Base-by-base conservation (phyloP, 495 filamentous ascomycete genomes). In the Xeromyces bisporus region DNA sequence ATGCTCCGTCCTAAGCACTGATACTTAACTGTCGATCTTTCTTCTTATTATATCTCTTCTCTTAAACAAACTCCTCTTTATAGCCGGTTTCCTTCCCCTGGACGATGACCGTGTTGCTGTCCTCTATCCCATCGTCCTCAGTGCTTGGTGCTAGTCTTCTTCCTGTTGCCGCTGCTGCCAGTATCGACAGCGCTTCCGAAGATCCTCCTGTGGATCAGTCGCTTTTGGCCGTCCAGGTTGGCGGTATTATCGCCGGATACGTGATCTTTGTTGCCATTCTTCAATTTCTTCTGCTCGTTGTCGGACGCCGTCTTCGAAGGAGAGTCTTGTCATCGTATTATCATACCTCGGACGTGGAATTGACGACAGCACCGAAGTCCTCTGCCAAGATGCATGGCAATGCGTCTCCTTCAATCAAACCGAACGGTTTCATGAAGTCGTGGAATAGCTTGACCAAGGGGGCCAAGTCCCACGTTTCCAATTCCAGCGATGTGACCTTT, bases 231-330 rank as follows among this genome's bases (percentile, higher is more conserved):
- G 67, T 69, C 15, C 71, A 89, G 51, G 73, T 89, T 45, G 77
- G 75, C 26, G 78, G 71, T 39, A 80, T 92, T 35, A 70, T 80
- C 21, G 81, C 71, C 32, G 75, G 77, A 35, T 92, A 89, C 67
- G 62, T 80, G 35, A 44, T 84, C 41, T 75, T 71, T 7, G 65
- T 85, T 51, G 59, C 77, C 39, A 42, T 82, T 38, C 66, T 82
- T 33, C 69, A 78, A 23, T 58, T 59, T 17, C 53, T 75, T 26
- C 62, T 93, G 3, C 61, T 92, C 23, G 54, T 71, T 26, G 54
- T 79, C 23, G 74, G 75, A 29, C 58, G 73, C 26, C 67, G 62
- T 34, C 56, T 74, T 32, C 67, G 74, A 38, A 54, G 58, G 38
- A 54, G 58, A 30, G 56, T 54, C 18, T 60, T 73, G 12, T 58